phyloP scores from a whole-genome alignment of 164 flowering plant species.

The Vitis cinerea region DNA sequence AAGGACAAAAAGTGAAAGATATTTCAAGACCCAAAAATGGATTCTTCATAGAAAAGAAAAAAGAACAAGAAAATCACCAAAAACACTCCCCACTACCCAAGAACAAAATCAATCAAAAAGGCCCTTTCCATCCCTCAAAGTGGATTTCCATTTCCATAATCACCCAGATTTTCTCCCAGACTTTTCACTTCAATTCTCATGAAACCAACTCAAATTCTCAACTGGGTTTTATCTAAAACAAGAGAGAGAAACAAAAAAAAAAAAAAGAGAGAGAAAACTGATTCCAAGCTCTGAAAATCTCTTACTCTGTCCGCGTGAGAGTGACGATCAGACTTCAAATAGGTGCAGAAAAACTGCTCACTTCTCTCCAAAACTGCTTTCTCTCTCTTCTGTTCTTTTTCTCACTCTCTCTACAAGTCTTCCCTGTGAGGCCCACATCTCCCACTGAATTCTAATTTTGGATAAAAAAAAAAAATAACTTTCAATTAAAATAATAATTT shows the following conservation, averaged over 20 bases:
- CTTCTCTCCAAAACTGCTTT: neutral
- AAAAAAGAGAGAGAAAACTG: neutral
- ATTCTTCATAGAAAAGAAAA: neutral
- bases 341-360: slow-evolving; percentile 11
- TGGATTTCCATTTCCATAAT: too few species aligned
- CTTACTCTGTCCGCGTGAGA: slow-evolving; percentile 23
- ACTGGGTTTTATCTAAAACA: neutral
- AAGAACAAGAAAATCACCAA: too few species aligned
- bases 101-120: neutral
- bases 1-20: slow-evolving; percentile 6
- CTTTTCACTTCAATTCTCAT: too few species aligned
- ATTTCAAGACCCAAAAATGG: neutral
- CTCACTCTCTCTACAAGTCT: slow-evolving; percentile 1
- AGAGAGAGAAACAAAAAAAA: neutral
- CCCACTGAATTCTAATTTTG: neutral
- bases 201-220: neutral
- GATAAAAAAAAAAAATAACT: too few species aligned
- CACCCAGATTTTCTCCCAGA: too few species aligned
- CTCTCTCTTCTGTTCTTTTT: neutral
- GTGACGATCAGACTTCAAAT: slow-evolving; percentile 17
- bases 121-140: too few species aligned
- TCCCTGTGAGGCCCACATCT: neutral
- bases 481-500: too few species aligned
- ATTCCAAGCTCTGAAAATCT: neutral
- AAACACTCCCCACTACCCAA: neutral